Evolutionary conservation across 768 basidiomycete genomes (phyloP).

Genomic region (Suillus tomentosus): DNA sequence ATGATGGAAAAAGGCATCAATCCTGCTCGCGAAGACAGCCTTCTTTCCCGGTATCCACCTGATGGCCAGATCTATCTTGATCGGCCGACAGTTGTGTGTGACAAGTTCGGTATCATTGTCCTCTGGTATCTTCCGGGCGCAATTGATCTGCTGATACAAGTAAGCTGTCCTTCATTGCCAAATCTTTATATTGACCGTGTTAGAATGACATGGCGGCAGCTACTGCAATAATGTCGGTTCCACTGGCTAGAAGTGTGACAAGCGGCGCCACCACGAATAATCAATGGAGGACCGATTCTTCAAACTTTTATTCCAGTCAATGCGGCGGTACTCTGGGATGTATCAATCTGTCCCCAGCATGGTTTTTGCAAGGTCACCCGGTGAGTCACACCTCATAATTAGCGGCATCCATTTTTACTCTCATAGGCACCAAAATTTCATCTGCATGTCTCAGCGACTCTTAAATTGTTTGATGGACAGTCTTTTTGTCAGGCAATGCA

Average conservation of each 20-base stretch:
- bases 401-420: not conserved
- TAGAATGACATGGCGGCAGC: not conserved
- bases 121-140: not conserved
- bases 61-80: not conserved
- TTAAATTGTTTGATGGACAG: not conserved
- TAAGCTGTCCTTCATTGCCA: not conserved
- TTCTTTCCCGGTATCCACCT: not conserved
- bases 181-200: not conserved
- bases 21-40: not conserved
- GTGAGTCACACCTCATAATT: not conserved
- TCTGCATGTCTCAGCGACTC: not conserved
- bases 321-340: not conserved
- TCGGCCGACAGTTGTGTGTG: not conserved
- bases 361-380: not conserved
- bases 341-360: not conserved
- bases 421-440: not conserved
- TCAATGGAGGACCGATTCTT: not conserved
- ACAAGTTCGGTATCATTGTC: not conserved
- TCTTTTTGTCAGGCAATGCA: not conserved
- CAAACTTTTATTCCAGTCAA: not conserved
- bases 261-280: not conserved
- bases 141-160: not conserved
- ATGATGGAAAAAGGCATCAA: not conserved
- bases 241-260: not conserved
- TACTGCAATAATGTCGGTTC: not conserved